phyloP scores from a whole-genome alignment of 805 yeast species.

The Ogataea minuta region DNA sequence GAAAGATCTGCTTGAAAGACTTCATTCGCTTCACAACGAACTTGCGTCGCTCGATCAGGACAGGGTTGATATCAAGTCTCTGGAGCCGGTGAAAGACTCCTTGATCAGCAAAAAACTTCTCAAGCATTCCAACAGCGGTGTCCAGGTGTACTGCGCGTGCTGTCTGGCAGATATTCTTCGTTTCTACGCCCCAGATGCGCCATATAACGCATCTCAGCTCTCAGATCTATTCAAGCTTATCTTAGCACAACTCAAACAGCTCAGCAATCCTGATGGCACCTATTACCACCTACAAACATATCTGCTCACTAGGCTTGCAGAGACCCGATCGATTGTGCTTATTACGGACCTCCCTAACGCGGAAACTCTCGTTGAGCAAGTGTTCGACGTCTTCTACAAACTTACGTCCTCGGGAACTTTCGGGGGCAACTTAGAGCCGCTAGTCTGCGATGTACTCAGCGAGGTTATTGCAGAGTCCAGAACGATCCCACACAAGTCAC shows the following conservation, averaged over 20 bases:
- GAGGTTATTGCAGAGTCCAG: conserved; percentile 74
- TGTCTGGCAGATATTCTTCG: conserved; percentile 74
- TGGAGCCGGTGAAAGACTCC: conserved; percentile 47
- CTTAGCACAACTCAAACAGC: conserved; percentile 55
- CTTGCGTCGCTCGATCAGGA: conserved; percentile 64
- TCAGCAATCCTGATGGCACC: conserved; percentile 52
- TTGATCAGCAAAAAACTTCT: conserved; percentile 59
- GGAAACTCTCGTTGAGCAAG: conserved; percentile 46
- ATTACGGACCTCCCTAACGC: conserved; percentile 72
- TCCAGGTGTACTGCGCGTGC: conserved; percentile 68
- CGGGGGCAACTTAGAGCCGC: conserved; percentile 53
- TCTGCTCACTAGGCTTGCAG: conserved; percentile 65
- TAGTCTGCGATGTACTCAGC: conserved; percentile 67
- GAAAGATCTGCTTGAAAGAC: conserved; percentile 57
- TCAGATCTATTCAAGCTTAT: conserved; percentile 65
- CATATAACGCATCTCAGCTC: conserved; percentile 65
- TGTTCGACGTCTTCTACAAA: conserved; percentile 65
- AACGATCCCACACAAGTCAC: conserved; percentile 55
- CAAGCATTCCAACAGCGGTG: conserved; percentile 60
- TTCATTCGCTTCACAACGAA: conserved; percentile 61
- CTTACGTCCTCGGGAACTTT: conserved; percentile 44
- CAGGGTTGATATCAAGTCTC: conserved; percentile 43
- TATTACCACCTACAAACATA: conserved; percentile 63
- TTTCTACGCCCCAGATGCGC: conserved; percentile 87
- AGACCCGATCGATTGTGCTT: conserved; percentile 69